Percentiles rank a stretch among this genome's conserved stretches.
Conservation (phyloP, 495 filamentous ascomycete species). For the Xanthoparmelia taractica region DNA sequence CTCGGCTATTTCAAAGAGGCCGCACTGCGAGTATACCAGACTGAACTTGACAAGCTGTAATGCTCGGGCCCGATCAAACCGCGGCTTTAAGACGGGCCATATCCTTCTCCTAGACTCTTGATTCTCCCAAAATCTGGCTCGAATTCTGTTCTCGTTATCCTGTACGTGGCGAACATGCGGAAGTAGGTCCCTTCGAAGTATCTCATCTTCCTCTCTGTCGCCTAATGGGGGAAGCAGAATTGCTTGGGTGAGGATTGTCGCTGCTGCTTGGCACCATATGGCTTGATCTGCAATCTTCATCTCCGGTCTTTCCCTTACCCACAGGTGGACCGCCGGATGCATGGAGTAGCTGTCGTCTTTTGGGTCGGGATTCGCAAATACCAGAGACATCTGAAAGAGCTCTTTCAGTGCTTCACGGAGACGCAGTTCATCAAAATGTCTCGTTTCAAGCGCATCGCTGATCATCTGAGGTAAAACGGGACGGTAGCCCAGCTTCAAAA, state of each 20-base stretch:
- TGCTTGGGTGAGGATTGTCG: slow-evolving; percentile 25
- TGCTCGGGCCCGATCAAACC: slow-evolving; percentile 14
- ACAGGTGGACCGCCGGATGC: slow-evolving; percentile 37
- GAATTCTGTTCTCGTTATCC: slow-evolving; percentile 19
- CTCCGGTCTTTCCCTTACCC: slow-evolving; percentile 33
- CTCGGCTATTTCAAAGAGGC: slow-evolving; percentile 28
- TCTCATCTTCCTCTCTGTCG: slow-evolving; percentile 4
- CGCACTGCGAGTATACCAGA: slow-evolving; percentile 31
- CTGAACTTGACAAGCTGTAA: slow-evolving; percentile 32
- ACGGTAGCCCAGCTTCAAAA: background rate
- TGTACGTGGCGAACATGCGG: slow-evolving; percentile 30
- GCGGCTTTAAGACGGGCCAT: slow-evolving; percentile 17
- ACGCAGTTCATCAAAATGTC: slow-evolving; percentile 20
- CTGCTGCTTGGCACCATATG: slow-evolving; percentile 34
- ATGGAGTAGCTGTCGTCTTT: slow-evolving; percentile 34
- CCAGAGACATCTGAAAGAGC: slow-evolving; percentile 30
- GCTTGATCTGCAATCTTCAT: slow-evolving; percentile 33
- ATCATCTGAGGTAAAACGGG: slow-evolving; percentile 3
- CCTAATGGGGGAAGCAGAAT: slow-evolving; percentile 31
- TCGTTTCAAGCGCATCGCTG: slow-evolving; percentile 7
- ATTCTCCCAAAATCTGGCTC: slow-evolving; percentile 15
- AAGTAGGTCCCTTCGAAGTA: slow-evolving; percentile 14
- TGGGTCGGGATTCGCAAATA: slow-evolving; percentile 23
- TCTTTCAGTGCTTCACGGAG: slow-evolving; percentile 26
- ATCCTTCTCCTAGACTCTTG: slow-evolving; percentile 12